Base-by-base conservation (phyloP, 441 rosid genomes). In the Pelargonium fulgidum region DNA sequence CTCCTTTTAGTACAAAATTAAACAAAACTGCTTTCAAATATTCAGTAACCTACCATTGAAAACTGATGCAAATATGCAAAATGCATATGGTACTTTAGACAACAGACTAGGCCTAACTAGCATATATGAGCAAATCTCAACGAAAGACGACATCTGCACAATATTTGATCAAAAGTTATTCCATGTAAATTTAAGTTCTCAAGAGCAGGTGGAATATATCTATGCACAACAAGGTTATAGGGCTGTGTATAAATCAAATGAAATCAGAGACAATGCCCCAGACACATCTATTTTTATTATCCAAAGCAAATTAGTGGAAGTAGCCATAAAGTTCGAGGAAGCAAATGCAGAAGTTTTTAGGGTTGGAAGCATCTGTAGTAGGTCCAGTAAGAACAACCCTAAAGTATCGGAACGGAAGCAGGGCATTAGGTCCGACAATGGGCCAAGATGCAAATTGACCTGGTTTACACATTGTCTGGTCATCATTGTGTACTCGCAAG, bases 401-500 rank as follows among this genome's bases (percentile, higher is more conserved):
- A 78, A 95, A 92, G 83, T 80, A 89, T 72, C 92, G 84, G 68
- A 89, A 90, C 0, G 97, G 93, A 47, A 87, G 97, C 69, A 92
- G 82, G 0, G 97, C 87, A 62, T 81, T 85, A 1, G 91, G 83
- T 64, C 94, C 96, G 9, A 77, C 76, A 11, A 94, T 54, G 0
- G 93, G 84, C 98, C 99, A 92, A 0, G 99, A 90, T 10, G 89
- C 88, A 70, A 86, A 94, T 81, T 94, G 98, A 64, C 91, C 97
- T 0, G 86, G 88, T 75, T 86, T 87, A 83, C 98, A 86, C 68
- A 86, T 77, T 50, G 92, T 87, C 72, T 83, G 94, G 68, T 94
- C 98, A 16, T 90, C 70, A 76, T 87, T 93, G 45, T 91, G 99
- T 8, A 75, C 80, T 71, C 89, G 84, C 78, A 95, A 73, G 78